phyloP scores from a whole-genome alignment of 2,329 filamentous ascomycete genomes.

The Diplocarpon mali region DNA sequence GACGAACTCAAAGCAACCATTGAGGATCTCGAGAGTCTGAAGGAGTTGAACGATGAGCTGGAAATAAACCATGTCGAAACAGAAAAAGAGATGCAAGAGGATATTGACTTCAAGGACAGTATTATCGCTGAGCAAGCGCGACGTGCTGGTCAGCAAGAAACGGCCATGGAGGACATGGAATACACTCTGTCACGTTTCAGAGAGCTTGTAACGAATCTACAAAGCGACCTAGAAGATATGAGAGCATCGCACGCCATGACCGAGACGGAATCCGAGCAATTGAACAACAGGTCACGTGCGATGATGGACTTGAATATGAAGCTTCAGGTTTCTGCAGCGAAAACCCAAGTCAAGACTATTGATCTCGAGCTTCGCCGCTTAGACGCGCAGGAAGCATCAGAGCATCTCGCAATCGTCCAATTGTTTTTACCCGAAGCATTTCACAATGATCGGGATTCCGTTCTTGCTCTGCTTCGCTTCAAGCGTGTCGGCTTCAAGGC shows the following conservation, averaged over 20 bases:
- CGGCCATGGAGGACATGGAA: slow-evolving; percentile 74
- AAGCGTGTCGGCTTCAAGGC: slow-evolving; percentile 85
- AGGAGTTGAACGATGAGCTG: slow-evolving; percentile 89
- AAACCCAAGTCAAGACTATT: slow-evolving; percentile 89
- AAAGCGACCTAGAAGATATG: slow-evolving; percentile 84
- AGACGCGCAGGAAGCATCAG: slow-evolving; percentile 77
- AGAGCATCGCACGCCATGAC: slow-evolving; percentile 84
- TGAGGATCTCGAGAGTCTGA: slow-evolving; percentile 77
- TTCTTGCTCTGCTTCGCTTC: slow-evolving; percentile 81
- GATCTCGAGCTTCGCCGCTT: slow-evolving; percentile 79
- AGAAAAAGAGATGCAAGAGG: slow-evolving; percentile 88
- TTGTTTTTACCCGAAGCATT: slow-evolving; percentile 81
- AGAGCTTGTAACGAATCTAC: slow-evolving; percentile 75
- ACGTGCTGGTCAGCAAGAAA: slow-evolving; percentile 64
- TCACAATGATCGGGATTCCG: slow-evolving; percentile 68
- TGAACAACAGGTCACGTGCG: slow-evolving; percentile 76
- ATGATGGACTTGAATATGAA: slow-evolving; percentile 98
- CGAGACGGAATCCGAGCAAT: slow-evolving; percentile 83
- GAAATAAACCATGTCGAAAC: slow-evolving; percentile 88
- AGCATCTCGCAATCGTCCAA: slow-evolving; percentile 82
- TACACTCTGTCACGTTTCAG: slow-evolving; percentile 83
- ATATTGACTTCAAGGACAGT: slow-evolving; percentile 78
- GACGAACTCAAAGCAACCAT: slow-evolving; percentile 73
- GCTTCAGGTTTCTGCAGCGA: slow-evolving; percentile 78
- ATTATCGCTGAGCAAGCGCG: slow-evolving; percentile 74